Evolutionary conservation across 2,329 filamentous ascomycete genomes (phyloP), one percentile per base, ranked within the genome.

Genomic region (Eutypa lata): DNA sequence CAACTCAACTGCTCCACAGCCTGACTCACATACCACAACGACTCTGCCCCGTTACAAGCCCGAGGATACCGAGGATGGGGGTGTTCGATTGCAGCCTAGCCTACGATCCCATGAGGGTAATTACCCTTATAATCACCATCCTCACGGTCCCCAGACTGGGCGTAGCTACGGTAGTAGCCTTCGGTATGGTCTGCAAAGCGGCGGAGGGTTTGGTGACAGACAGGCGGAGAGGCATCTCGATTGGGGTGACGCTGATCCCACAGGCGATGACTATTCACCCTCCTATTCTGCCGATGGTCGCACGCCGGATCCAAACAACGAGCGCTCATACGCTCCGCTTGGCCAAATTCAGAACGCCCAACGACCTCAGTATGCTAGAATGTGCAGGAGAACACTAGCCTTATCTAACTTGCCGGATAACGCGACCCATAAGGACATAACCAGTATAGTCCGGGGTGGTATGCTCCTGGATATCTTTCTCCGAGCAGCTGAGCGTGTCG

Each of bases 381-480:
- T 69, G 28, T 73, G 73, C 47, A 70, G 65, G 21, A 78, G 88
- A 47, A 88, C 87, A 0, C 58, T 95, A 21, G 71, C 82, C 21
- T 73, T 93, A 48, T 72, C 71, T 35, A 84, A 86, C 53, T 75
- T 94, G 1, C 73, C 86, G 1, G 79, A 85, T 5, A 75, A 74
- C 2, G 81, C 80, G 14, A 88, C 83, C 0, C 82, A 89, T 62
- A 77, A 76, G 46, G 88, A 94, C 57, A 72, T 94, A 53, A 77
- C 80, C 3, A 76, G 78, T 21, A 77, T 79, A 11, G 72, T 94
- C 49, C 83, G 86, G 53, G 90, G 90, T 22, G 90, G 90, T 1
- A 76, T 81, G 57, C 61, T 95, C 11, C 68, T 92, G 11, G 87
- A 91, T 57, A 73, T 93, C 40, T 87, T 81, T 59, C 60, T 91